Base-by-base conservation (phyloP, 805 yeast genomes). In the Kodamaea hsintzibuensis region DNA sequence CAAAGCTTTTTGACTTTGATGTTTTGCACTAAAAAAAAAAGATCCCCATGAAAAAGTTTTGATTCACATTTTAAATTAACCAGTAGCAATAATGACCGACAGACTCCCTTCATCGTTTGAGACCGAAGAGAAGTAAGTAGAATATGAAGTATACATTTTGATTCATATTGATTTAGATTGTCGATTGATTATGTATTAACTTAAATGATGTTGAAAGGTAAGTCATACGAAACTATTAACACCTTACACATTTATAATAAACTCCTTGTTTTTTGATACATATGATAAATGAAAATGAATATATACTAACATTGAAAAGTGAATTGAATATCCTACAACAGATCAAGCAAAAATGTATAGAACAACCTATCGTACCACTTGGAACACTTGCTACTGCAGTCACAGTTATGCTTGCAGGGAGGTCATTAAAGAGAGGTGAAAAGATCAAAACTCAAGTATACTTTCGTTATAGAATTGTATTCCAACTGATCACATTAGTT, bases 321-420 rank as follows among this genome's bases (percentile, higher is more conserved):
- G 78, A 69, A 55, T 66, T 67, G 64, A 67, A 68, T 50, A 78
- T 86, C 54, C 60, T 84, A 45, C 83, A 85, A 49, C 85, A 82
- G 64, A 77, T 88, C 61, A 64, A 78, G 27, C 78, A 70, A 66
- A 82, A 88, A 61, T 84, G 89, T 56, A 88, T 85, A 65, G 88
- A 91, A 69, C 96, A 92, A 66, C 98, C 98, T 1, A 72, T 89
- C 9, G 97, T 92, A 1, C 97, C 98, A 1, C 53, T 91, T 5
- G 97, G 97, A 1, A 78, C 89, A 13, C 64, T 88, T 3, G 82
- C 87, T 47, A 92, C 98, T 2, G 81, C 88, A 7, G 89, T 85
- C 2, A 97, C 97, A 0, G 89, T 92, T 33, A 72, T 81, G 0
- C 73, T 91, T 59, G 96, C 97, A 2, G 91, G 91, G 2, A 80